These are phyloP conservation scores for Metarhizium guizhouense DNA, from an alignment of 2,329 filamentous ascomycete genomes.

Conservation along the genomic window DNA sequence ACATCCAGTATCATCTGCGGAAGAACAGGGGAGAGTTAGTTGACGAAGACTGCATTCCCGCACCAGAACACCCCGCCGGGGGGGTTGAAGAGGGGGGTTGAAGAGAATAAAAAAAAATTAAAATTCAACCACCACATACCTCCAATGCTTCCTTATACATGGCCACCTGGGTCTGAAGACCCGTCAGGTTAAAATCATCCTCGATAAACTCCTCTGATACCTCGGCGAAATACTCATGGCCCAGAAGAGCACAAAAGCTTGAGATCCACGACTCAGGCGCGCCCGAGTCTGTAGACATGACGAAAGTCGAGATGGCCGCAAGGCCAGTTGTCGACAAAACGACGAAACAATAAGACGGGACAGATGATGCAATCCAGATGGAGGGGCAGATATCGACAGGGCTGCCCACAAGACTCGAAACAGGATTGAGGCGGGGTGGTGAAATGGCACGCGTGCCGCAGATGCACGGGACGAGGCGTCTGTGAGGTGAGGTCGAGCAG, in stretches of 20 bases:
- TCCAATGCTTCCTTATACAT: constrained; percentile 99
- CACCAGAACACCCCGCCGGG: not conserved
- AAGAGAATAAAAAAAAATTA: not conserved
- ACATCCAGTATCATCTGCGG: constrained; percentile 90
- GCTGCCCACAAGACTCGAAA: not conserved
- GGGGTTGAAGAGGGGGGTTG: not conserved
- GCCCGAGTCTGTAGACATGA: constrained; percentile 53
- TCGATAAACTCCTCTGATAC: constrained; percentile 99
- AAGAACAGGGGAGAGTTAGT: not conserved
- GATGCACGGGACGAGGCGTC: not conserved
- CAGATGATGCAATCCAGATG: not conserved
- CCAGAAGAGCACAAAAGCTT: constrained; percentile 89
- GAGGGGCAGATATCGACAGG: constrained; percentile 2
- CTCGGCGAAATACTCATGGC: constrained; percentile 98
- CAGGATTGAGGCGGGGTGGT: constrained; percentile 3
- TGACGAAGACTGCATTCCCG: not conserved
- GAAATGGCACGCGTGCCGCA: constrained; percentile 2
- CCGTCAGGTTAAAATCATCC: constrained; percentile 98
- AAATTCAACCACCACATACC: constrained; percentile 28
- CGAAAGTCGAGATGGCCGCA: constrained; percentile 2
- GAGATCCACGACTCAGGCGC: constrained; percentile 90
- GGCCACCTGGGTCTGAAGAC: constrained; percentile 85
- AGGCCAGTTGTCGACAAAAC: constrained; percentile 3
- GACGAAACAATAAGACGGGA: not conserved
- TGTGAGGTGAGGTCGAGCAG: not conserved